A percentile compares a stretch with the other conserved stretches of the same genome.
Conservation (phyloP, 805 yeast species). For the Scheffersomyces lignosus region DNA sequence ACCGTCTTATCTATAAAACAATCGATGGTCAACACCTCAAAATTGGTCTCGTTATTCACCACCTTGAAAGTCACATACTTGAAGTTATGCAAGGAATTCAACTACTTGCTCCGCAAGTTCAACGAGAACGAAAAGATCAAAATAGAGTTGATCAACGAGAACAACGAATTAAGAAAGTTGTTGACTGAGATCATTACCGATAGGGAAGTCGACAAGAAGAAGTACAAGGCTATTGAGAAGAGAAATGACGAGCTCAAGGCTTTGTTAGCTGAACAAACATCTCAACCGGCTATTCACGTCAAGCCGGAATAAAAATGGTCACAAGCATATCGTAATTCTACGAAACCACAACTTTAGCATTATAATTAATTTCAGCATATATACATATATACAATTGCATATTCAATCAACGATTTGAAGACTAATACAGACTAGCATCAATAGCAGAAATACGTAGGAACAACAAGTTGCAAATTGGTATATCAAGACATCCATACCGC, state of each 20-base stretch:
- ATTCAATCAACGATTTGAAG: constrained; percentile 1
- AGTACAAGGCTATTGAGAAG: constrained; percentile 5
- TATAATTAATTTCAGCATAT: not conserved
- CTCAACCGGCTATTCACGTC: too few species aligned
- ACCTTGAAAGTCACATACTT: constrained; percentile 34
- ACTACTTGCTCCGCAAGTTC: constrained; percentile 33
- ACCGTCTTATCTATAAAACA: constrained; percentile 13
- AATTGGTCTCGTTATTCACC: constrained; percentile 31
- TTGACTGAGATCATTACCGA: constrained; percentile 29
- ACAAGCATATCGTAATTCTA: too few species aligned
- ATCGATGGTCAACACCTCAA: constrained; percentile 16
- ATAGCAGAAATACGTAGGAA: too few species aligned
- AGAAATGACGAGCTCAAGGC: constrained; percentile 2
- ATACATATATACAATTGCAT: too few species aligned
- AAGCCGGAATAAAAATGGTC: too few species aligned
- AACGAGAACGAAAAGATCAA: constrained; percentile 37
- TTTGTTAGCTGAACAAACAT: too few species aligned
- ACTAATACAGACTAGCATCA: too few species aligned
- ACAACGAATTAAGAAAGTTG: constrained; percentile 30
- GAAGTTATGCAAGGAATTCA: constrained; percentile 40
- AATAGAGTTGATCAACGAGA: constrained; percentile 35
- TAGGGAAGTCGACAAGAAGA: constrained; percentile 15
- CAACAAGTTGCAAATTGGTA: too few species aligned
- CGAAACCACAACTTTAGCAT: too few species aligned
- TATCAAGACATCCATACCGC: too few species aligned